Evolutionary conservation across 352 stramenopile genomes (phyloP).

Genomic region (Peronospora destructor): DNA sequence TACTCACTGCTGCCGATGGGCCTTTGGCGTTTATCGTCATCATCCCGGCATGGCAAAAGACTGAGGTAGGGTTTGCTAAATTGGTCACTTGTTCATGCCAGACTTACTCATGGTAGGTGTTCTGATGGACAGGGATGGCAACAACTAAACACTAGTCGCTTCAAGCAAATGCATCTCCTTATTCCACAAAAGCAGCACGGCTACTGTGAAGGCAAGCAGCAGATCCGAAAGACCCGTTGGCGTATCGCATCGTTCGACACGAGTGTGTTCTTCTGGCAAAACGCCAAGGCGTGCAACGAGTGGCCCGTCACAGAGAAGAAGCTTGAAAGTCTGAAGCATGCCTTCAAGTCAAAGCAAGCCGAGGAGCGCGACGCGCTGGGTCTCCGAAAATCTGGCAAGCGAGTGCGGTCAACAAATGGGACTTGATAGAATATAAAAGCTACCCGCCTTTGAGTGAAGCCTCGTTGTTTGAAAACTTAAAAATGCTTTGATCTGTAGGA

Average conservation of each 20-base stretch:
- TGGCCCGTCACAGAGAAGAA: constrained; percentile 64
- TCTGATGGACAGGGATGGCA: constrained; percentile 53
- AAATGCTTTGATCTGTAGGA: constrained; percentile 9
- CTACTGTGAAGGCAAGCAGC: constrained; percentile 89
- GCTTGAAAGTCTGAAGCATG: constrained; percentile 41
- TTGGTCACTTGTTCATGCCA: background rate
- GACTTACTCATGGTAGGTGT: constrained; percentile 4
- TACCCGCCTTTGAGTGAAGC: constrained; percentile 1
- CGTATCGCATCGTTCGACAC: constrained; percentile 92
- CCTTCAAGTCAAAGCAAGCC: constrained; percentile 77
- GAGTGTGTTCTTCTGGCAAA: constrained; percentile 94
- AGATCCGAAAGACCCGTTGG: constrained; percentile 83
- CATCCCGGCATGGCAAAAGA: constrained; percentile 86
- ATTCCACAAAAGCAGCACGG: constrained; percentile 84
- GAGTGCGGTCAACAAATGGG: constrained; percentile 32
- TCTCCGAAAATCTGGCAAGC: constrained; percentile 66
- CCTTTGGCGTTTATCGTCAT: constrained; percentile 89
- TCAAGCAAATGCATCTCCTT: constrained; percentile 63
- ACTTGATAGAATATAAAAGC: constrained; percentile 22
- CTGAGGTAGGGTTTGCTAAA: constrained; percentile 30
- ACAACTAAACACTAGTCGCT: constrained; percentile 64
- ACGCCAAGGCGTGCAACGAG: constrained; percentile 60
- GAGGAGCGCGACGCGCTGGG: constrained; percentile 60
- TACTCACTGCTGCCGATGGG: constrained; percentile 54
- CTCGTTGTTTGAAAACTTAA: constrained; percentile 13